phyloP scores from a whole-genome alignment of 2,329 filamentous ascomycete species.

The Onygenales sp. region DNA sequence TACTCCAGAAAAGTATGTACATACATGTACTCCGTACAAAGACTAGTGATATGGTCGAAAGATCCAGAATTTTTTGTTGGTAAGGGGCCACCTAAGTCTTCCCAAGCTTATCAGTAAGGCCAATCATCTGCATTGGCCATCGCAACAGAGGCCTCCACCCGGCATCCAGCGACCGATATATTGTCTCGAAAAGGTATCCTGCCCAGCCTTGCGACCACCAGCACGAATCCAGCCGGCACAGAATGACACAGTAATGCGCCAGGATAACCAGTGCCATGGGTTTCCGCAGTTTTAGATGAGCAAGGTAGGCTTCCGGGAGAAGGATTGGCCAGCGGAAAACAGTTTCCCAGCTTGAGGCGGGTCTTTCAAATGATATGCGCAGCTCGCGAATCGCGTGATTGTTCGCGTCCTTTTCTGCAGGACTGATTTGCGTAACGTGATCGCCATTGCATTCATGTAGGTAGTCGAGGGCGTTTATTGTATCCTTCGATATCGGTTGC shows the following conservation, averaged over 20 bases:
- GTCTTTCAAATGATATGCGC: constrained; percentile 14
- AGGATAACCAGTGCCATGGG: constrained; percentile 55
- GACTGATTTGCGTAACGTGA: constrained; percentile 10
- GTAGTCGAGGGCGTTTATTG: constrained; percentile 12
- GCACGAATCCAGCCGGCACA: constrained; percentile 50
- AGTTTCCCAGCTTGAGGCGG: constrained; percentile 13
- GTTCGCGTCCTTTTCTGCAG: constrained; percentile 15
- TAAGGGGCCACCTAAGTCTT: not conserved
- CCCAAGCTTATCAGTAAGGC: constrained; percentile 2
- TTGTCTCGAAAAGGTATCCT: constrained; percentile 57
- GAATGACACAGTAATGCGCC: constrained; percentile 56
- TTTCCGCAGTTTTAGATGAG: constrained; percentile 49
- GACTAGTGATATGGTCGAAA: no score
- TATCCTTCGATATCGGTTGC: constrained; percentile 12
- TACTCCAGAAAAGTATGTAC: no score
- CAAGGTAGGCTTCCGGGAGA: constrained; percentile 55
- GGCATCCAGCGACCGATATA: constrained; percentile 22
- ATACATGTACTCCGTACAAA: no score
- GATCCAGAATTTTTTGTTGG: no score
- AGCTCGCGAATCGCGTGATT: constrained; percentile 16
- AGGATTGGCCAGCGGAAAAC: constrained; percentile 54
- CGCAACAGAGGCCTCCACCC: constrained; percentile 15
- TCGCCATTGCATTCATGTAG: constrained; percentile 14
- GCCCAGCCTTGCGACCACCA: constrained; percentile 63
- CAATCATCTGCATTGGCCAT: constrained; percentile 18